Evolutionary conservation across 1,284 basidiomycete species (phyloP).

Genomic region (Polyporus tsugae): DNA sequence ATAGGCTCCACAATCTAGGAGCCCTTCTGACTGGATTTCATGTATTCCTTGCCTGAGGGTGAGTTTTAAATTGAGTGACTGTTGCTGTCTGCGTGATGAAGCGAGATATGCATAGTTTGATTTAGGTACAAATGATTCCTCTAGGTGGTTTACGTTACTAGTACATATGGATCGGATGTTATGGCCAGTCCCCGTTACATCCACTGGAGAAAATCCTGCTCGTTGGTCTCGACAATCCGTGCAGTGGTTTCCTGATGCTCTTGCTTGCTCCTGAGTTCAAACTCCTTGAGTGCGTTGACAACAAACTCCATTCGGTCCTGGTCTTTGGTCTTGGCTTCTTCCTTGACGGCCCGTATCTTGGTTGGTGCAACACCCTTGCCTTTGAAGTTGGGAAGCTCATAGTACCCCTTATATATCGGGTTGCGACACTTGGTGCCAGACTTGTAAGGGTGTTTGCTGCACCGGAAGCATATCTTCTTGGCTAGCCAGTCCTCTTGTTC

Average conservation of each 20-base stretch:
- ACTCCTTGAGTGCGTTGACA: background rate
- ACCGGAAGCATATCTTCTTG: background rate
- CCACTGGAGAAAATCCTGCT: no score
- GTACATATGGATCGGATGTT: slow-evolving; percentile 24
- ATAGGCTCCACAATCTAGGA: no score
- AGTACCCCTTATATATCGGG: background rate
- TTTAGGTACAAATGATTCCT: slow-evolving; percentile 14
- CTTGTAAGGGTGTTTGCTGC: background rate
- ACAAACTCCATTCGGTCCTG: no score
- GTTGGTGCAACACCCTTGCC: slow-evolving; percentile 43
- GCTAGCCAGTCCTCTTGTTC: background rate
- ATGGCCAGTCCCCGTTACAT: slow-evolving; percentile 36
- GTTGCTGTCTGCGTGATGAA: background rate
- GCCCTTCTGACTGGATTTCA: no score
- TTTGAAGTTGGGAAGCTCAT: background rate
- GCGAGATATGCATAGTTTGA: slow-evolving; percentile 38
- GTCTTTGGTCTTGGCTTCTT: background rate
- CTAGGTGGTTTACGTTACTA: background rate
- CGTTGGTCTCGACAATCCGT: no score
- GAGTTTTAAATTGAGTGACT: no score
- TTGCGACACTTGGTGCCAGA: background rate
- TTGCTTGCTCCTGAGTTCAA: background rate
- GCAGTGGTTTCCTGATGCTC: background rate
- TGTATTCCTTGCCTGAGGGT: no score
- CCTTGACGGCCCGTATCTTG: slow-evolving; percentile 45